Percentiles rank a stretch among this genome's conserved stretches.
phyloP scores from a whole-genome alignment of 2,329 filamentous ascomycete genomes.

The Trichocomaceae sp. region DNA sequence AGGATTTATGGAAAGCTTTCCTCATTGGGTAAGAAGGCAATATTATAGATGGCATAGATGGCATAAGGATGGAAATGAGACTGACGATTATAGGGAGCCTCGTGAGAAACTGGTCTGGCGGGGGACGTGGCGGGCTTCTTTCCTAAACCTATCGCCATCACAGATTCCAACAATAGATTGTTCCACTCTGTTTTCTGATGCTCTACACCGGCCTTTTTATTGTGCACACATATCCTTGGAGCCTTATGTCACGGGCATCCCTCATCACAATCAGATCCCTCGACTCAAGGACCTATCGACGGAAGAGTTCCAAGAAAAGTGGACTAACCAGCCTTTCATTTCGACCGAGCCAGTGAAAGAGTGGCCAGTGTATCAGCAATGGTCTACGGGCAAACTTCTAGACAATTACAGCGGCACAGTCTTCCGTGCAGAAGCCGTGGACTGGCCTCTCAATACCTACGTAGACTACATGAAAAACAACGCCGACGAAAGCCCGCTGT shows the following conservation, averaged over 20 bases:
- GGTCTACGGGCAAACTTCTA: constrained; percentile 65
- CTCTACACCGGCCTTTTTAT: constrained; percentile 80
- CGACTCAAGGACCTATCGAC: constrained; percentile 62
- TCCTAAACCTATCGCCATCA: constrained; percentile 53
- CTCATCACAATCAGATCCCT: constrained; percentile 63
- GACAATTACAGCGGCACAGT: constrained; percentile 57
- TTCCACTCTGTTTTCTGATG: constrained; percentile 77
- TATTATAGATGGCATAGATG: not conserved
- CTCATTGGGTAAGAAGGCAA: constrained; percentile 68
- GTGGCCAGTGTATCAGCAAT: constrained; percentile 72
- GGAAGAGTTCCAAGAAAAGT: constrained; percentile 65
- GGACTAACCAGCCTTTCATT: constrained; percentile 79
- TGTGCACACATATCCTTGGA: constrained; percentile 69
- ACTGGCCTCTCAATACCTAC: constrained; percentile 82
- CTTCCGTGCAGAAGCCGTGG: constrained; percentile 87
- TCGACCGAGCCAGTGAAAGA: constrained; percentile 71
- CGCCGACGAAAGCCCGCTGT: constrained; percentile 79
- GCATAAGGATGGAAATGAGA: not conserved
- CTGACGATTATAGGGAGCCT: constrained; percentile 11
- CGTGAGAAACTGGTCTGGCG: constrained; percentile 57
- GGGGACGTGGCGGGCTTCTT: constrained; percentile 78
- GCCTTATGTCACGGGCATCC: constrained; percentile 65
- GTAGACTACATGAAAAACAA: constrained; percentile 73
- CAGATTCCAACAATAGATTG: constrained; percentile 60
- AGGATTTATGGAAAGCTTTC: constrained; percentile 83